A percentile compares a stretch with the other conserved stretches of the same genome.
Evolutionary conservation across 164 flowering plant species (phyloP).

Genomic region (Magnolia kwangsiensis): DNA sequence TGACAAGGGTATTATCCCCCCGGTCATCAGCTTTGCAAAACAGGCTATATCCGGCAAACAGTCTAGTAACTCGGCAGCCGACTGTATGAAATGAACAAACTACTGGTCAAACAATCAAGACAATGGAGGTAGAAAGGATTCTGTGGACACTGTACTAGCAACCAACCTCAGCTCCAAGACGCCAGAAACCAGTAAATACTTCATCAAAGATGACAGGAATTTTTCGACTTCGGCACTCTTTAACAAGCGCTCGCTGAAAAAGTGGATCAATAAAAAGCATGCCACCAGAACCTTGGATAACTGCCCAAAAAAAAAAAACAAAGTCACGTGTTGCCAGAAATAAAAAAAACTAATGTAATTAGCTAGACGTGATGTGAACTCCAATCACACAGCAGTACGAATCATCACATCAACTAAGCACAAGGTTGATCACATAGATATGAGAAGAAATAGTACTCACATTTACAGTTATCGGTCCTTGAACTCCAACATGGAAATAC

Average conservation of each 20-base stretch:
- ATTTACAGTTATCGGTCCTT: no score
- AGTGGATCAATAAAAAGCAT: conserved; percentile 98
- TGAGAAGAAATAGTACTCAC: no score
- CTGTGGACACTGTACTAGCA: background rate
- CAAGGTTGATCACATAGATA: no score
- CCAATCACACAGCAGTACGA: no score
- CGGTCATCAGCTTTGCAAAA: conserved; percentile 86
- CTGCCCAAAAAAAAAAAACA: conserved; percentile 36
- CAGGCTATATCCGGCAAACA: conserved; percentile 92
- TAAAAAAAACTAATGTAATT: background rate
- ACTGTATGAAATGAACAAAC: conserved; percentile 33
- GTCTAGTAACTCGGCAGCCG: conserved; percentile 74
- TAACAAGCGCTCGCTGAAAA: conserved; percentile 80
- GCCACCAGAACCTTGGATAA: conserved; percentile 91
- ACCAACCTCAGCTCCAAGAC: conserved; percentile 86
- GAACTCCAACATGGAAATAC: no score
- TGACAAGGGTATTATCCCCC: conserved; percentile 86
- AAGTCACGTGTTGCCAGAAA: background rate
- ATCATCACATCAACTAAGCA: no score
- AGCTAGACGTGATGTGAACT: background rate
- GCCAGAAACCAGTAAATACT: conserved; percentile 98
- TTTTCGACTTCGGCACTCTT: conserved; percentile 53
- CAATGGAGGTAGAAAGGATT: conserved; percentile 10
- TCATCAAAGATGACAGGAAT: conserved; percentile 96
- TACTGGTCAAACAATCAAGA: conserved; percentile 2